Percentiles rank a stretch among this genome's conserved stretches.
phyloP scores from a whole-genome alignment of 495 filamentous ascomycete genomes.

The Tirmania nivea region DNA sequence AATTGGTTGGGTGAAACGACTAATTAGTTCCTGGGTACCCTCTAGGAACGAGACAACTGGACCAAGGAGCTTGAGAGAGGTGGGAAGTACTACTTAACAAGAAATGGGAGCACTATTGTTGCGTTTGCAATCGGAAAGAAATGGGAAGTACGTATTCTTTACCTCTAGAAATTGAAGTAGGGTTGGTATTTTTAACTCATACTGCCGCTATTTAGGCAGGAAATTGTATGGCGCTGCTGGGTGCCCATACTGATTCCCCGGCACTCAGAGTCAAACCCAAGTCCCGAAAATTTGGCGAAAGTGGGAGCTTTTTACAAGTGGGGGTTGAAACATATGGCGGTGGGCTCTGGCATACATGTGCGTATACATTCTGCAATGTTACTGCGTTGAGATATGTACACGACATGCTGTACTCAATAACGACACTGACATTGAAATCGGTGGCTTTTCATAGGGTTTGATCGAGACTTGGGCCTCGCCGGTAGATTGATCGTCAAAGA shows the following conservation, averaged over 20 bases:
- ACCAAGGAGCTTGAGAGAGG: conserved; percentile 54
- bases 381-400: no score
- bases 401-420: no score
- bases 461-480: conserved; percentile 79
- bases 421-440: no score
- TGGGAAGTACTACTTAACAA: conserved; percentile 88
- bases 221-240: conserved; percentile 85
- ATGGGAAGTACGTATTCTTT: conserved; percentile 40
- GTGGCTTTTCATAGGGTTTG: conserved; percentile 42
- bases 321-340: conserved; percentile 95
- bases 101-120: conserved; percentile 81
- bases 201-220: conserved; percentile 35
- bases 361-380: background rate
- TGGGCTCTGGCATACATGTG: conserved; percentile 39
- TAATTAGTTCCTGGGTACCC: no score
- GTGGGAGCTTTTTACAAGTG: conserved; percentile 79
- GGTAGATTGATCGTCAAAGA: conserved; percentile 67
- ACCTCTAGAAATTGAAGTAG: background rate
- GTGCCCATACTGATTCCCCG: conserved; percentile 89
- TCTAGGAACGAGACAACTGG: conserved; percentile 74
- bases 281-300: conserved; percentile 52
- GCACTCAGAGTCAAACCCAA: conserved; percentile 80
- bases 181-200: background rate
- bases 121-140: conserved; percentile 82
- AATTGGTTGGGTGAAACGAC: no score